Evolutionary conservation across 768 basidiomycete species (phyloP), one percentile per base, ranked within the genome.

Genomic region (Mycena venus): DNA sequence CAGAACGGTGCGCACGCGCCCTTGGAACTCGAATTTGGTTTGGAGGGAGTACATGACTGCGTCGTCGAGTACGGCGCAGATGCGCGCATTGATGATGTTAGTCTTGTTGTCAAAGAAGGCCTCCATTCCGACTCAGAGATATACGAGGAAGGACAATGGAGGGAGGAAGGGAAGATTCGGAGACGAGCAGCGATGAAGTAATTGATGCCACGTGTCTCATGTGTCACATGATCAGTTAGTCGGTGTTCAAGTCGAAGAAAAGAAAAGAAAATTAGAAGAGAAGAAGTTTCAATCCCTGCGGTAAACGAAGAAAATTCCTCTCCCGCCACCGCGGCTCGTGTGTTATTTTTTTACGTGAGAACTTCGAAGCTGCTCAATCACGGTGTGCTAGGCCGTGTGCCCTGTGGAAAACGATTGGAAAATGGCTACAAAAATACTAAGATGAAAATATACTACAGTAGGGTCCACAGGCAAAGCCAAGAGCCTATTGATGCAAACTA

Each of bases 101-200:
- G 82, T 82, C 68, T 87, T 86, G 84, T 89, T 89, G 79, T 89
- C 88, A 76, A 90, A 89, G 34, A 81, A 82, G 19, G 84, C 88
- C 74, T 90, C 89, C 90, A 90, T 90, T 53, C 11, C 23, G 38
- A 25, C 51, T 17, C n/a, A 15, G 9, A 32, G 47, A 23, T 2
- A 36, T 12, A 32, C 17, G 17, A 32, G 12, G 49, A 36, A 59
- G 27, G 10, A 53, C 9, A 10, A 11, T 14, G 23, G 17, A 17
- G 38, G 58, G 15, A 61, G 40, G 7, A 25, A 31, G 23, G 0
- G 21, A 38, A 38, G 36, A 38, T 7, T 14, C 36, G 7, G 36
- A 8, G 36, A 14, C 36, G n/a, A n/a, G n/a, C 14, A 14, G 32
- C 31, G 34, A 32, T 49, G 47, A 21, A 32, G 32, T 31, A 47